Conservation (phyloP, 495 filamentous ascomycete species). For the Thermothielavioides terrestris region DNA sequence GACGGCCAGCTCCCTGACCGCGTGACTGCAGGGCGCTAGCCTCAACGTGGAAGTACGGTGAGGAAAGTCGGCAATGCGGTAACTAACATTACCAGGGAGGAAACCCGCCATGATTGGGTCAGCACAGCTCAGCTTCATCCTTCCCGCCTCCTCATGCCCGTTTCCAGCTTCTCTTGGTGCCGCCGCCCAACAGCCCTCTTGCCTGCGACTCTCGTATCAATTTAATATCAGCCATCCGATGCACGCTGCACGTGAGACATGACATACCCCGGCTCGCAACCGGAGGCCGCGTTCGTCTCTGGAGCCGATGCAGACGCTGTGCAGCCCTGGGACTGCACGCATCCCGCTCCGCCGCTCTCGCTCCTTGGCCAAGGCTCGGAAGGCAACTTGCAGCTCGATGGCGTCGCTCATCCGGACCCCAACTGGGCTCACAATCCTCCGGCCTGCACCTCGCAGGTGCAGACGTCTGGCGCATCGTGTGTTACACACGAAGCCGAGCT, state of each 20-base stretch:
- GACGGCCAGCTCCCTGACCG: neutral
- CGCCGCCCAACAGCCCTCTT: too few species aligned
- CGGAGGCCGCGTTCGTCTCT: neutral
- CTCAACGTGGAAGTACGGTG: slow-evolving; percentile 16
- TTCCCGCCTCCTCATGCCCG: too few species aligned
- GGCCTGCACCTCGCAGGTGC: too few species aligned
- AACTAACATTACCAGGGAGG: too few species aligned
- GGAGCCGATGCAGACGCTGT: neutral
- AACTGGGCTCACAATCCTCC: too few species aligned
- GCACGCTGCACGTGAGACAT: neutral
- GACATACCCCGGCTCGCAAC: neutral
- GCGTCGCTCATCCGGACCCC: too few species aligned
- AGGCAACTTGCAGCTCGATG: too few species aligned
- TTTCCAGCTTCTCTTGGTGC: too few species aligned
- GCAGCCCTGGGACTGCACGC: neutral
- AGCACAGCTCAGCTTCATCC: slow-evolving; percentile 3
- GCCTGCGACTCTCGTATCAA: slow-evolving; percentile 5
- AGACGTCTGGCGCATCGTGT: too few species aligned
- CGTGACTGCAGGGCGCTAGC: slow-evolving; percentile 2
- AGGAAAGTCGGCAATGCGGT: slow-evolving; percentile 8
- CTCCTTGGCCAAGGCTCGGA: neutral
- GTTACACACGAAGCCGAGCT: too few species aligned
- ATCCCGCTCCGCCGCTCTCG: neutral
- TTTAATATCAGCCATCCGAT: neutral
- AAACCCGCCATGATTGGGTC: slow-evolving; percentile 7